phyloP scores from a whole-genome alignment of 1,284 basidiomycete species.

The Naganishia sp. region DNA sequence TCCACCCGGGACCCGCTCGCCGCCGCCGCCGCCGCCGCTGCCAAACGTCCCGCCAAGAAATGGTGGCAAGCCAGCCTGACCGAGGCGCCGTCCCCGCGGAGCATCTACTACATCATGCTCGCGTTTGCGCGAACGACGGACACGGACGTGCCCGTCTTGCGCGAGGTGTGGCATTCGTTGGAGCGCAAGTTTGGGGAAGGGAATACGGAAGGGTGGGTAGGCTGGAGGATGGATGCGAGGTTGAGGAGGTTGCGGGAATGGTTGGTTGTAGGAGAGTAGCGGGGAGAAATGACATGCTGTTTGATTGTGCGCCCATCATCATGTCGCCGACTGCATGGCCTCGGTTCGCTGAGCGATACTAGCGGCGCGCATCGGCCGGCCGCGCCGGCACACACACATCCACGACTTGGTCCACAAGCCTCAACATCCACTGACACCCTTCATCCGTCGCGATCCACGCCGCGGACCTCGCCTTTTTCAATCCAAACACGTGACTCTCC shows the following conservation, averaged over 20 bases:
- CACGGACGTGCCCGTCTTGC: constrained; percentile 40
- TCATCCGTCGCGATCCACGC: constrained; percentile 23
- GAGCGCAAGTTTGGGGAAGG: constrained; percentile 47
- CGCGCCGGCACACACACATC: background rate
- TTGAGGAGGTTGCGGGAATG: constrained; percentile 30
- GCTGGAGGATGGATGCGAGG: constrained; percentile 34
- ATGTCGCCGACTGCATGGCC: background rate
- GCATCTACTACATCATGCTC: constrained; percentile 43
- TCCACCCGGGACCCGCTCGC: background rate
- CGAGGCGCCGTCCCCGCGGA: constrained; percentile 40
- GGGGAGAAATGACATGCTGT: background rate
- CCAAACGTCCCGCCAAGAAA: background rate
- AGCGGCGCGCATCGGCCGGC: background rate
- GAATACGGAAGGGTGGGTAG: constrained; percentile 34
- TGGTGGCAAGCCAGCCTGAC: constrained; percentile 4
- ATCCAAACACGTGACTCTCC: constrained; percentile 86
- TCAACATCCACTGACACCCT: constrained; percentile 24
- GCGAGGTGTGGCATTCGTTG: constrained; percentile 42
- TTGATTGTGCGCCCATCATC: background rate
- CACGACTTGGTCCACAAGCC: constrained; percentile 15
- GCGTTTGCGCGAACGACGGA: constrained; percentile 45
- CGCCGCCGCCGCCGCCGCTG: background rate
- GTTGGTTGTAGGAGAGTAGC: constrained; percentile 12
- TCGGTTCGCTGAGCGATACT: too few relatives aligned
- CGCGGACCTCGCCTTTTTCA: constrained; percentile 56